Evolutionary conservation across 1,284 basidiomycete genomes (phyloP).

Genomic region (Irpex sp.): DNA sequence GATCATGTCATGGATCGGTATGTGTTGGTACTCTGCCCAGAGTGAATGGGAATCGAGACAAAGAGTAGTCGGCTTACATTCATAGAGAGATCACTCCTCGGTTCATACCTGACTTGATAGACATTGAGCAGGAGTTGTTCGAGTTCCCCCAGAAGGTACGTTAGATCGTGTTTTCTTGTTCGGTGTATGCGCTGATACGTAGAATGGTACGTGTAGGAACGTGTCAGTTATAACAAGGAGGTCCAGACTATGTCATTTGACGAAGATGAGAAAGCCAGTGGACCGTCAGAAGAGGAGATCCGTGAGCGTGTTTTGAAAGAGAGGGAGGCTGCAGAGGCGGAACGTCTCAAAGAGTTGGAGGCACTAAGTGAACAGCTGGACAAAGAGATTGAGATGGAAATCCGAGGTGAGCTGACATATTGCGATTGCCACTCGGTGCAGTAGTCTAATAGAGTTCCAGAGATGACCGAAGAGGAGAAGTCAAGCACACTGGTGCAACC

Average conservation of each 20-base stretch:
- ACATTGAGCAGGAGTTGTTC: slow-evolving; percentile 85
- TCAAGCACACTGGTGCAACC: slow-evolving; percentile 78
- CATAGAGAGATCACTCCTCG: slow-evolving; percentile 64
- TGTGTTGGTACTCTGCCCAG: neutral
- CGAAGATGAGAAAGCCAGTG: slow-evolving; percentile 32
- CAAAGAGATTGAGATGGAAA: slow-evolving; percentile 79
- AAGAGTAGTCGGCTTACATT: slow-evolving; percentile 5
- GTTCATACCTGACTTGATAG: slow-evolving; percentile 71
- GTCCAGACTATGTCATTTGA: slow-evolving; percentile 82
- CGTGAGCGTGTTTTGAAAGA: slow-evolving; percentile 67
- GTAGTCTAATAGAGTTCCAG: slow-evolving; percentile 33
- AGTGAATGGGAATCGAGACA: slow-evolving; percentile 16
- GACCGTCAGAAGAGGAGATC: slow-evolving; percentile 67
- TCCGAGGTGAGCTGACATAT: slow-evolving; percentile 50
- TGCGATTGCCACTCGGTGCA: neutral
- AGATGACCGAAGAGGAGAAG: slow-evolving; percentile 83
- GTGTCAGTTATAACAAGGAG: slow-evolving; percentile 92
- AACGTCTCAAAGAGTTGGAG: slow-evolving; percentile 70
- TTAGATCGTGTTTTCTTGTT: neutral
- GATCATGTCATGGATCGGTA: slow-evolving; percentile 69
- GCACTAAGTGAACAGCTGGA: slow-evolving; percentile 78
- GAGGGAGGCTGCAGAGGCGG: slow-evolving; percentile 59
- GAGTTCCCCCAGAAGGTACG: slow-evolving; percentile 83
- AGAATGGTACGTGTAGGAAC: slow-evolving; percentile 56
- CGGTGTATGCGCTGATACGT: neutral